phyloP scores from a whole-genome alignment of 768 basidiomycete genomes.

The Podaxis pistillaris region DNA sequence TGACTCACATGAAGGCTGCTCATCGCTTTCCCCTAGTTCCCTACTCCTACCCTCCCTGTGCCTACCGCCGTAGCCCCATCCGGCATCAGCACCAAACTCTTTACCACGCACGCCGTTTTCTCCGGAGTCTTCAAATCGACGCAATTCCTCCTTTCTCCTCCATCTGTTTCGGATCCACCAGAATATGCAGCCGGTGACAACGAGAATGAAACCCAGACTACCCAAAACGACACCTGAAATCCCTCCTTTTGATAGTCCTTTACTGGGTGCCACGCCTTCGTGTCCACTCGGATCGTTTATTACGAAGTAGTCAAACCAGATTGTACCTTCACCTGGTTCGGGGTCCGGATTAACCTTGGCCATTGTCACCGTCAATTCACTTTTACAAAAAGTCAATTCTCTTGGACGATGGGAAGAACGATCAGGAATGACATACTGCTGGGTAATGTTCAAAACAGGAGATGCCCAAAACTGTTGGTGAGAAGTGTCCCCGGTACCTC shows the following conservation, averaged over 20 bases:
- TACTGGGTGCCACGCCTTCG: conserved; percentile 7
- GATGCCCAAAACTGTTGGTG: conserved; percentile 38
- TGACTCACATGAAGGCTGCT: not conserved
- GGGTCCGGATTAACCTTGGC: conserved; percentile 25
- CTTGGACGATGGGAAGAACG: not conserved
- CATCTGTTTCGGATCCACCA: conserved; percentile 21
- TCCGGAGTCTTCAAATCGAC: not conserved
- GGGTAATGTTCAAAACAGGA: conserved; percentile 18
- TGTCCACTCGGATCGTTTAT: conserved; percentile 25
- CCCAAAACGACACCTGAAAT: conserved; percentile 32
- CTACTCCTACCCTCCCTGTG: not conserved
- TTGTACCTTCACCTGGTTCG: conserved; percentile 33
- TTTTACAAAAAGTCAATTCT: conserved; percentile 13
- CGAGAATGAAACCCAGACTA: conserved; percentile 18
- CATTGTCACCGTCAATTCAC: conserved; percentile 34
- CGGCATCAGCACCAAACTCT: too few species aligned
- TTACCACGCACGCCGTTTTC: too few species aligned
- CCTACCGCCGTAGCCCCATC: too few species aligned
- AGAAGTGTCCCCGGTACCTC: conserved; percentile 26
- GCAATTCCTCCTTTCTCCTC: not conserved
- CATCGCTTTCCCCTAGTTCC: not conserved
- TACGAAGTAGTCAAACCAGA: conserved; percentile 42
- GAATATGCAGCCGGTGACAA: conserved; percentile 16
- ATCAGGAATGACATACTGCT: conserved; percentile 29
- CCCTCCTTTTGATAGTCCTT: conserved; percentile 18